These are phyloP conservation scores for Saccharomycopsis schoenii DNA, from an alignment of 805 yeast genomes.

Conservation along the genomic window DNA sequence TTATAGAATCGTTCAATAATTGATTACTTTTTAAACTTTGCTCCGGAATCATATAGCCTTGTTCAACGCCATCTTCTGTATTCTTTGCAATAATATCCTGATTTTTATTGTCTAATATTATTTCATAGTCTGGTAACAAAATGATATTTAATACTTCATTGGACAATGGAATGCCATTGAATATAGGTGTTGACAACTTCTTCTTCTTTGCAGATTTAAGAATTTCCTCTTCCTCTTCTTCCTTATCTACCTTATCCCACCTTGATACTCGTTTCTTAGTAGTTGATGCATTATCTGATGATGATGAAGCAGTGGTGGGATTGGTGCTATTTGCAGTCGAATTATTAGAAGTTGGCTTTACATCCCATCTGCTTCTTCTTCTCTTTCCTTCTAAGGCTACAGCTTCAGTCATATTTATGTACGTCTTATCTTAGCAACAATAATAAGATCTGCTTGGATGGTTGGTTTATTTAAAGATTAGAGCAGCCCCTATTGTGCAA, in stretches of 20 bases:
- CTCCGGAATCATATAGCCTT: conserved; percentile 44
- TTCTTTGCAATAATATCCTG: not conserved
- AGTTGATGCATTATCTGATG: not conserved
- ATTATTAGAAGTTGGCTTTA: not conserved
- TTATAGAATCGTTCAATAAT: conserved; percentile 29
- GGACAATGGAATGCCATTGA: conserved; percentile 13
- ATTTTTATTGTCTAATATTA: not conserved
- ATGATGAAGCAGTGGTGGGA: not conserved
- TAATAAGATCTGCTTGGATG: no score
- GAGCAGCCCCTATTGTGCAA: no score
- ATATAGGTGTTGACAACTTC: conserved; percentile 2
- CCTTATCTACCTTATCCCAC: conserved; percentile 3
- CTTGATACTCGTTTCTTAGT: not conserved
- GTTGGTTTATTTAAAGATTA: no score
- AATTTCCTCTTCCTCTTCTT: conserved; percentile 1
- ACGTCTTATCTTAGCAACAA: no score
- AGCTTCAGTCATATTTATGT: not conserved
- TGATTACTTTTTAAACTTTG: conserved; percentile 26
- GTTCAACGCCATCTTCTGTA: not conserved
- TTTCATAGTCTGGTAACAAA: conserved; percentile 14
- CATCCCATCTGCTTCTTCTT: conserved; percentile 16
- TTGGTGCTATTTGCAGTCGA: not conserved
- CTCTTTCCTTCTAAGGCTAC: not conserved
- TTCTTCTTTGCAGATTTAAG: not conserved
- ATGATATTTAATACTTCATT: conserved; percentile 10